phyloP scores from a whole-genome alignment of 2,329 filamentous ascomycete genomes.

The Exophiala alcalophila region DNA sequence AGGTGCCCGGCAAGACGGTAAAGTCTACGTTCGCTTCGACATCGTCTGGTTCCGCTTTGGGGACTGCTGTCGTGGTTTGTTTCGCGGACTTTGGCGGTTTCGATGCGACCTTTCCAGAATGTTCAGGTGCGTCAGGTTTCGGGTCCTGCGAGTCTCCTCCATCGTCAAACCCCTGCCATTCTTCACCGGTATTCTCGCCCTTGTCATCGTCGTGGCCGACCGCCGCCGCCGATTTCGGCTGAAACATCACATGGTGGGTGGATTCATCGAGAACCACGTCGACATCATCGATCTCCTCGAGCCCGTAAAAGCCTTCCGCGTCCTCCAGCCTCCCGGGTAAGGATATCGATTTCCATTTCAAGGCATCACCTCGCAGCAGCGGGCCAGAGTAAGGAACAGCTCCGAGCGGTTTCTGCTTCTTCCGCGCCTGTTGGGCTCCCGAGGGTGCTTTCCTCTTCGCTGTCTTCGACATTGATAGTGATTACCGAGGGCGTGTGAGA shows the following conservation, averaged over 20 bases:
- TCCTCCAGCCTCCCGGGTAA: slow-evolving; percentile 77
- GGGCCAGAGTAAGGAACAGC: background rate
- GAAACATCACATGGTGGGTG: slow-evolving; percentile 65
- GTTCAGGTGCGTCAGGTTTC: slow-evolving; percentile 10
- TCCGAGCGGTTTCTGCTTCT: slow-evolving; percentile 14
- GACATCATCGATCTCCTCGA: slow-evolving; percentile 90
- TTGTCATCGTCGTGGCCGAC: slow-evolving; percentile 34
- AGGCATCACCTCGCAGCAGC: slow-evolving; percentile 46
- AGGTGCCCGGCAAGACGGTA: slow-evolving; percentile 35
- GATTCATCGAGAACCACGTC: slow-evolving; percentile 66
- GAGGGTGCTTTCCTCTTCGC: slow-evolving; percentile 36
- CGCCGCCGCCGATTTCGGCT: slow-evolving; percentile 40
- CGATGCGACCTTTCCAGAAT: background rate
- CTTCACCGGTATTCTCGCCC: slow-evolving; percentile 45
- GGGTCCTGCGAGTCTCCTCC: slow-evolving; percentile 34
- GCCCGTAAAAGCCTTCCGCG: slow-evolving; percentile 86
- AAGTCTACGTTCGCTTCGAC: slow-evolving; percentile 21
- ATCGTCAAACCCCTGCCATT: slow-evolving; percentile 66
- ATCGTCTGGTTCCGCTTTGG: slow-evolving; percentile 17
- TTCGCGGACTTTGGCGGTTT: slow-evolving; percentile 1
- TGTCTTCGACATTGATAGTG: slow-evolving; percentile 17
- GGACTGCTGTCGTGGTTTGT: slow-evolving; percentile 22
- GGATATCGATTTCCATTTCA: slow-evolving; percentile 62
- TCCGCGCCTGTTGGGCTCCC: slow-evolving; percentile 13
- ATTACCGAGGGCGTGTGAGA: too few species aligned